Evolutionary conservation across 768 basidiomycete genomes (phyloP), one percentile per base, ranked within the genome.

Genomic region (Cystofilobasidium bisporidii): DNA sequence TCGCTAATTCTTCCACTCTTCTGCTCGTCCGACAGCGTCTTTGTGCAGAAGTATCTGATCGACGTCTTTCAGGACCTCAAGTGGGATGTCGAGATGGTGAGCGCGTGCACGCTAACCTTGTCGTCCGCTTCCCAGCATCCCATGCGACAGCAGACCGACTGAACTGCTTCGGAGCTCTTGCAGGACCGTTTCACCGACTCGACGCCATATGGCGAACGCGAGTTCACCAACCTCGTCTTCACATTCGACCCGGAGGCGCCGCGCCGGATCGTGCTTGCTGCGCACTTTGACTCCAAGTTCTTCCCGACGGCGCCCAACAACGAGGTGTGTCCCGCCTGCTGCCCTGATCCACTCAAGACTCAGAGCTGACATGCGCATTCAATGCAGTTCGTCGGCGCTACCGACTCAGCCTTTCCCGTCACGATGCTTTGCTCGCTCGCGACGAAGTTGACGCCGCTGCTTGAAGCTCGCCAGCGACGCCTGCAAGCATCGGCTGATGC

Each of bases 391-490:
- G 80, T 99, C 73, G 96, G 96, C 40, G 96, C 96, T 12, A 98
- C 92, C 14, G 96, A 99, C 75, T 96, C 92, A 0, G 96, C 93
- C 9, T 91, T 90, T 40, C 86, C 96, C 2, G 97, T 93, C 71
- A 91, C 92, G 5, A 86, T 98, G 78, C 83, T 99, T 80, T 83
- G 97, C 33, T 92, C 97, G 77, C 79, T 97, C 20, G 96, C 92
- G 0, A 88, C 92, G 77, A 79, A 87, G 8, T 78, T 97, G 45
- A 84, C 88, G 69, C 85, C 74, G 26, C 72, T 71, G 11, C 72
- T 77, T 0, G 41, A 47, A 0, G 68, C 70, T 4, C 73, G 79
- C 0, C 70, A 73, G 18, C 57, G 84, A 0, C 78, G 93, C 47
- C 77, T 98, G 22, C n/a, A 57, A 14, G 53, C 55, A 0, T 50